Base-by-base conservation (phyloP, 2,329 filamentous ascomycete genomes). In the Dothiorella sarmentorum region DNA sequence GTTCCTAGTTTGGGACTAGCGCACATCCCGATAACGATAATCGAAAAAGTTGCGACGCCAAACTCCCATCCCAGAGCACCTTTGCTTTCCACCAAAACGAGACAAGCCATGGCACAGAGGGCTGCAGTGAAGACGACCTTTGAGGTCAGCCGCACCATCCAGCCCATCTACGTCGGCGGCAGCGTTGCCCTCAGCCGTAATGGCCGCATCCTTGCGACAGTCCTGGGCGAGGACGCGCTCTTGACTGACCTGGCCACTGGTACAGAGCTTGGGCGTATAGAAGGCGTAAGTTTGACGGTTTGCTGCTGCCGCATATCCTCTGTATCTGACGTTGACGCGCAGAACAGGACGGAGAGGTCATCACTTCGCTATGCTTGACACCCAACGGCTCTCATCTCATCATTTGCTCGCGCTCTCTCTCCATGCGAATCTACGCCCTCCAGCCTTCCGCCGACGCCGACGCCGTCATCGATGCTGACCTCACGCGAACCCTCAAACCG, bases 101-200 rank as follows among this genome's bases (percentile, higher is more conserved):
- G 24, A 9, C 17, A 4, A 18, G 61, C 24, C 37, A 82, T 81
- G 79, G 77, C 78, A 65, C 82, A 82, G 68, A 81, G 82, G 72
- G 74, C 81, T 61, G 77, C 77, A 38, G 73, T 81, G 66, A 95
- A 91, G 80, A 97, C 91, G 60, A 96, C 93, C 3, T 99, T 97
- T 73, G 90, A 95, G 69, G 84, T 88, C 60, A 83, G 83, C 64
- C 85, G 88, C 68, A 89, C 91, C 47, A 89, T 99, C 58, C 89
- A 91, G 67, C 94, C 94, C 18, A 93, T 97, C 51, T 97, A 94
- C 71, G 96, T 93, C 2, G 94, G 94, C 57, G 94, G 94, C 42
- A 88, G 89, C 64, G 86, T 96, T 60, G 86, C 90, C 27, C 82
- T 97, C 61, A 91, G 93, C 78, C 84, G 86, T 72, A 85, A 85